Evolutionary conservation across 2,329 filamentous ascomycete genomes (phyloP).

Genomic region (Trichoderma hamatum): DNA sequence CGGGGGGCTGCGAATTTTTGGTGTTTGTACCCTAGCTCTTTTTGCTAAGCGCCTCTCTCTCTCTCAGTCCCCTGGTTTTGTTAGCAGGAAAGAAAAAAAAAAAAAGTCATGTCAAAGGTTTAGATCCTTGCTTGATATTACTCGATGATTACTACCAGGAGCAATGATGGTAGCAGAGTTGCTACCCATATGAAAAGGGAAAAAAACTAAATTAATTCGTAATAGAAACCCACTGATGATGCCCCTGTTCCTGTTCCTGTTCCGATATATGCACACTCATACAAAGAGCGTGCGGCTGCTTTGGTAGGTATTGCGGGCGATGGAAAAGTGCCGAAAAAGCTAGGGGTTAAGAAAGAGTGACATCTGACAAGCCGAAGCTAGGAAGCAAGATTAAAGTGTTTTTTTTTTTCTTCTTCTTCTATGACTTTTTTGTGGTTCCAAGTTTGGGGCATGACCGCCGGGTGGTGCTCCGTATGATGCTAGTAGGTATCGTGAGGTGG

Average conservation of each 20-base stretch:
- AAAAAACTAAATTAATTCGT: not conserved
- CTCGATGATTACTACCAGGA: not conserved
- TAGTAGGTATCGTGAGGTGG: constrained; percentile 7
- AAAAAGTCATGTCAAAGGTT: not conserved
- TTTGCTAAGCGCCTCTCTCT: not conserved
- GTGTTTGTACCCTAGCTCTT: not conserved
- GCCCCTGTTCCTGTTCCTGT: no score
- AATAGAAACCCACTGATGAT: not conserved
- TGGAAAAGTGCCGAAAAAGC: not conserved
- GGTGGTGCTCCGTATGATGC: not conserved
- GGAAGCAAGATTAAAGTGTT: not conserved
- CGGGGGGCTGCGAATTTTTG: constrained; percentile 1
- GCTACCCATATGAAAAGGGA: not conserved
- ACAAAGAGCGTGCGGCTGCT: not conserved
- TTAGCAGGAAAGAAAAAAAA: not conserved
- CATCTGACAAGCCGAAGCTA: not conserved
- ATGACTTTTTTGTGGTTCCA: not conserved
- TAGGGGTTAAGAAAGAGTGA: not conserved
- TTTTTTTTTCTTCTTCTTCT: not conserved
- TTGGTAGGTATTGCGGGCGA: not conserved
- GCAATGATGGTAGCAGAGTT: not conserved
- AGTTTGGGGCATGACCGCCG: not conserved
- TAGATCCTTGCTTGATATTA: not conserved
- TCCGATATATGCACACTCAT: not conserved
- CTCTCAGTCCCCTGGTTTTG: not conserved